phyloP scores from a whole-genome alignment of 202 grass and related monocot genomes.

The Alloteropsis angusta region DNA sequence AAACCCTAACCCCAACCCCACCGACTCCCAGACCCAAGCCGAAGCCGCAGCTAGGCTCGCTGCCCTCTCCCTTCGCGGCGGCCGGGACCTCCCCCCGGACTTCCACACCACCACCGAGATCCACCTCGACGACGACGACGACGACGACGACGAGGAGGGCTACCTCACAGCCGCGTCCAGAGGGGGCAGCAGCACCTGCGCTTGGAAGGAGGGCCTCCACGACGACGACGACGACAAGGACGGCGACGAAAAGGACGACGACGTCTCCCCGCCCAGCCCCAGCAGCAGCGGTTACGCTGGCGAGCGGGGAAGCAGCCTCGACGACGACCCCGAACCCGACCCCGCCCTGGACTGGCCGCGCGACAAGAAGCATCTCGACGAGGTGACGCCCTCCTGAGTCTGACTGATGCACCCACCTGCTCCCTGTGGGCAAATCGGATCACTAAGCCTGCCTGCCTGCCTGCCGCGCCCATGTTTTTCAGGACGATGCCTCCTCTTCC shows the following conservation, averaged over 20 bases:
- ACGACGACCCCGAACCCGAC: constrained; percentile 38
- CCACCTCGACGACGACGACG: constrained; percentile 11
- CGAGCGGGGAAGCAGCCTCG: constrained; percentile 68
- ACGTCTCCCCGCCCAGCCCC: constrained; percentile 48
- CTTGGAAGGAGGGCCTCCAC: constrained; percentile 33
- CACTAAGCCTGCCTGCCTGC: neutral
- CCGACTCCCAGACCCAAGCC: neutral
- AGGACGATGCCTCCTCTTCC: constrained; percentile 84
- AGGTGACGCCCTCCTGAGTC: constrained; percentile 32
- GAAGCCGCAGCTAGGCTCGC: neutral
- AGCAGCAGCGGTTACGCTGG: constrained; percentile 85
- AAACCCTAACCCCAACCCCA: constrained; percentile 14
- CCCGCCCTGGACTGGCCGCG: constrained; percentile 47
- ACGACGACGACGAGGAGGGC: constrained; percentile 37
- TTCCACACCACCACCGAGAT: constrained; percentile 47
- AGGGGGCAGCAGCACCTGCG: constrained; percentile 26
- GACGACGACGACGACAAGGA: constrained; percentile 19
- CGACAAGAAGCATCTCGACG: constrained; percentile 59
- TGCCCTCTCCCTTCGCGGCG: constrained; percentile 25
- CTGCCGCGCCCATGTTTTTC: constrained; percentile 6
- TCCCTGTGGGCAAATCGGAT: neutral
- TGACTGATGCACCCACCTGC: too few species aligned
- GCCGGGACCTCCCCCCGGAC: constrained; percentile 45
- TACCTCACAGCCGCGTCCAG: constrained; percentile 38
- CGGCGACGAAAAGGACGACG: neutral